Base-by-base conservation (phyloP, 305 asterid genomes). In the Rubia tinctorum region DNA sequence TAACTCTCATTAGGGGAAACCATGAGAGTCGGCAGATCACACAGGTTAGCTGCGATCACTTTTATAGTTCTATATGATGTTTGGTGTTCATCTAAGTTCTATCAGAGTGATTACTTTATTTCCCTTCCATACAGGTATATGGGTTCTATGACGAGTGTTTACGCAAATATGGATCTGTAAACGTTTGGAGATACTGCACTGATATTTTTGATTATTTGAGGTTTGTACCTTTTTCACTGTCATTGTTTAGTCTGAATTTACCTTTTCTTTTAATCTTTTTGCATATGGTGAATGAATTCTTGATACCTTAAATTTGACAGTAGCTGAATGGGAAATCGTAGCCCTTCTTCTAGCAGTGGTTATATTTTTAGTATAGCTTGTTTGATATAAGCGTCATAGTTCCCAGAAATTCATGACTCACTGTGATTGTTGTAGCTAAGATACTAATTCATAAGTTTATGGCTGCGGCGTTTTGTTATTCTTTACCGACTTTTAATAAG, bases 121-220 rank as follows among this genome's bases (percentile, higher is more conserved):
- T 78, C 77, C 74, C 61, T 75, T 75, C 67, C 73, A 51, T 79
- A 64, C 89, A 94, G 99, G 99, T 94, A 39, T 94, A 94, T 75
- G 98, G 99, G 73, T 94, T 94, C 86, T 94, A 92, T 78, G 99
- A 94, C n/a, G 99, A 94, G 87, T 94, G 98, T 85, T 79, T 92
- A 39, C 95, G 98, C 78, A 94, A 92, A 80, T 94, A 94, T 61
- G 97, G 98, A 73, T 90, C 98, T 27, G 86, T 84, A 74, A 92
- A 94, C 69, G 99, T 94, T 69, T 94, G 99, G 99, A 89, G 99
- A 94, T 92, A 92, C 85, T 94, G 99, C 95, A 94, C 99, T 2
- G 98, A 94, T 72, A 85, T 94, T 74, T 90, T 94, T 86, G 99
- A 94, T 84, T 94, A 94, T 79, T 76, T 94, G 71, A 92, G 99